phyloP scores from a whole-genome alignment of 108 stramenopile species.

The Fistulifera pelliculosa region DNA sequence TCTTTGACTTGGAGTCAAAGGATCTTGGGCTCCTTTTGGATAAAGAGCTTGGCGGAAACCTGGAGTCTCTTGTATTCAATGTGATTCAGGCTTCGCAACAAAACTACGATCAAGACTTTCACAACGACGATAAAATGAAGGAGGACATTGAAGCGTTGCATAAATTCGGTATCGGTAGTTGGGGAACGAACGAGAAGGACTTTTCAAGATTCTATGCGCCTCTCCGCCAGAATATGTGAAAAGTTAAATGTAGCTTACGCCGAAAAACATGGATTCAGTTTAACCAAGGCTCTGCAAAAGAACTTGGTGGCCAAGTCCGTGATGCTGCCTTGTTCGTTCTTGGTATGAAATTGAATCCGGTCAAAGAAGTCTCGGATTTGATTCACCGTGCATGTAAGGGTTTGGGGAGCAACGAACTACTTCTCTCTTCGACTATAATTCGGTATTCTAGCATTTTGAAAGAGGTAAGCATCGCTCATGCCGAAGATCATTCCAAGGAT shows the following conservation, averaged over 20 bases:
- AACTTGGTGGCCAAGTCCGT: conserved; percentile 37
- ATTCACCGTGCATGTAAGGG: conserved; percentile 49
- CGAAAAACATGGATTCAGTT: conserved; percentile 39
- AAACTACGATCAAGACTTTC: conserved; percentile 41
- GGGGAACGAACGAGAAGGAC: conserved; percentile 43
- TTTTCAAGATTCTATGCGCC: conserved; percentile 37
- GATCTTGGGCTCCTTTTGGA: conserved; percentile 32
- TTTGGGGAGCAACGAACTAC: conserved; percentile 48
- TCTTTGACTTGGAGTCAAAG: conserved; percentile 40
- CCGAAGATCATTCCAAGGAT: conserved; percentile 31
- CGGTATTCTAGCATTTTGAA: conserved; percentile 38
- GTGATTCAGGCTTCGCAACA: conserved; percentile 48
- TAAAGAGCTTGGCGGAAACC: conserved; percentile 41
- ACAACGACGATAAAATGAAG: conserved; percentile 37
- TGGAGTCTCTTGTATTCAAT: conserved; percentile 30
- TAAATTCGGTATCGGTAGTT: conserved; percentile 41
- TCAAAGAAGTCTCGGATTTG: conserved; percentile 39
- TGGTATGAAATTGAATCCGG: conserved; percentile 48
- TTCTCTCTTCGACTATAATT: conserved; percentile 39
- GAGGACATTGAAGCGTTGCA: conserved; percentile 43
- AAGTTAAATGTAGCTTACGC: conserved; percentile 32
- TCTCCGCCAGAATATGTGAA: conserved; percentile 21
- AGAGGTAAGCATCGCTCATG: conserved; percentile 38
- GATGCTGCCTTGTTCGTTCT: conserved; percentile 34
- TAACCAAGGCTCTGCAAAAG: conserved; percentile 48